A percentile compares a stretch with the other conserved stretches of the same genome.
These are phyloP conservation scores for Chrysoporthe cubensis DNA, from an alignment of 2,329 filamentous ascomycete species.

Conservation along the genomic window DNA sequence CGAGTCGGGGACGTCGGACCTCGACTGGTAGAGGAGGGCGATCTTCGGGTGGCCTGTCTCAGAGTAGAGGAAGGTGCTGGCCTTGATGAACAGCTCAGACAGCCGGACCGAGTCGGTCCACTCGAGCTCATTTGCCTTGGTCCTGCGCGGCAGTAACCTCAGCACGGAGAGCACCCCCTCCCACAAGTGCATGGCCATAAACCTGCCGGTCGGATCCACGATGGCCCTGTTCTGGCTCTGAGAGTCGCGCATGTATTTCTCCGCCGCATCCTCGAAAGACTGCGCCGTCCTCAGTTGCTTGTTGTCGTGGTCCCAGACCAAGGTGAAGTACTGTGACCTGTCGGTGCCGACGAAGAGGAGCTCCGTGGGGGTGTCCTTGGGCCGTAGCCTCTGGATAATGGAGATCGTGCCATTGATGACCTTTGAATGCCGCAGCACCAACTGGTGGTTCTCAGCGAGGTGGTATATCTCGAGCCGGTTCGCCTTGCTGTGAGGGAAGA, in stretches of 20 bases:
- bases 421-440: slow-evolving; percentile 68
- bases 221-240: slow-evolving; percentile 83
- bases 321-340: slow-evolving; percentile 85
- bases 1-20: slow-evolving; percentile 56
- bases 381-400: slow-evolving; percentile 80
- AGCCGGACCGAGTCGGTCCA: slow-evolving; percentile 60
- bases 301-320: slow-evolving; percentile 74
- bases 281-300: slow-evolving; percentile 56
- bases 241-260: slow-evolving; percentile 71
- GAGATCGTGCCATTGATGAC: slow-evolving; percentile 84
- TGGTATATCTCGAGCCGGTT: slow-evolving; percentile 87
- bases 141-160: slow-evolving; percentile 53
- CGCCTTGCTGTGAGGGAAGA: slow-evolving; percentile 63
- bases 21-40: slow-evolving; percentile 61
- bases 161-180: slow-evolving; percentile 62
- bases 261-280: slow-evolving; percentile 56
- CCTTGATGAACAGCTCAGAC: slow-evolving; percentile 63
- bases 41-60: slow-evolving; percentile 62
- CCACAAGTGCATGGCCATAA: slow-evolving; percentile 63
- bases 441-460: slow-evolving; percentile 61
- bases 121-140: slow-evolving; percentile 48
- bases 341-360: slow-evolving; percentile 93
- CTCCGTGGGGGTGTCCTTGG: slow-evolving; percentile 74
- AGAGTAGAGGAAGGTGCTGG: slow-evolving; percentile 60
- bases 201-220: slow-evolving; percentile 76